Evolutionary conservation across 495 filamentous ascomycete genomes (phyloP).

Genomic region (Durotheca rogersii): DNA sequence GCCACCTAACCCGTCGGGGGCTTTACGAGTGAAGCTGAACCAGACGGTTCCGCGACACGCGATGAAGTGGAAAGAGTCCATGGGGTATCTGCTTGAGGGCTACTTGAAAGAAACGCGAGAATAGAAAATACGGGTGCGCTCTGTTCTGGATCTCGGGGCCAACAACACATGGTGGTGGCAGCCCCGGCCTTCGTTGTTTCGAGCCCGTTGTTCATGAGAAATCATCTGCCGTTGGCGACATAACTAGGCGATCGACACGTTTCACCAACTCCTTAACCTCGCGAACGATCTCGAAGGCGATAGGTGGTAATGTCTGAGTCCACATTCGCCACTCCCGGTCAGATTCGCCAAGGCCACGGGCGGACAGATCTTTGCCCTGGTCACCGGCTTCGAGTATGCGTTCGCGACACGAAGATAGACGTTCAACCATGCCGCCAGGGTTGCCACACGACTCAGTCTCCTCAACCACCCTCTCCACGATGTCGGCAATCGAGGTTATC

Average conservation of each 20-base stretch:
- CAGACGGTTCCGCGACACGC: constrained; percentile 7
- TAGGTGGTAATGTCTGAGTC: constrained; percentile 71
- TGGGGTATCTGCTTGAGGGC: constrained; percentile 30
- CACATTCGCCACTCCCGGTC: constrained; percentile 60
- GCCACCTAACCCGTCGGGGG: neutral
- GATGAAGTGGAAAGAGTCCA: constrained; percentile 16
- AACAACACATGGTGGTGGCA: constrained; percentile 9
- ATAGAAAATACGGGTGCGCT: neutral
- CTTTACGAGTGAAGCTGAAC: constrained; percentile 16
- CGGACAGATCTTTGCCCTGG: constrained; percentile 58
- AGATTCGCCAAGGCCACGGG: constrained; percentile 45
- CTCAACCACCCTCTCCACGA: constrained; percentile 67
- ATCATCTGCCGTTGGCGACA: constrained; percentile 44
- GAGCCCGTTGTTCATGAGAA: constrained; percentile 37
- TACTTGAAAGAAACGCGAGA: constrained; percentile 11
- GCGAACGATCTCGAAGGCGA: constrained; percentile 84
- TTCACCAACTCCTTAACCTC: constrained; percentile 74
- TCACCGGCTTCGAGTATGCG: constrained; percentile 68
- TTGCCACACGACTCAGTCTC: constrained; percentile 63
- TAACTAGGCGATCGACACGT: constrained; percentile 42
- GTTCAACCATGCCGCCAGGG: constrained; percentile 61
- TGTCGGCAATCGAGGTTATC: constrained; percentile 66
- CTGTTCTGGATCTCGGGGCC: too few relatives aligned
- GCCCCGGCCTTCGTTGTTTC: constrained; percentile 19
- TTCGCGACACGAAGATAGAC: constrained; percentile 62